These are phyloP conservation scores for Penstemon barbatus DNA, from an alignment of 257 asterid species.

Conservation along the genomic window DNA sequence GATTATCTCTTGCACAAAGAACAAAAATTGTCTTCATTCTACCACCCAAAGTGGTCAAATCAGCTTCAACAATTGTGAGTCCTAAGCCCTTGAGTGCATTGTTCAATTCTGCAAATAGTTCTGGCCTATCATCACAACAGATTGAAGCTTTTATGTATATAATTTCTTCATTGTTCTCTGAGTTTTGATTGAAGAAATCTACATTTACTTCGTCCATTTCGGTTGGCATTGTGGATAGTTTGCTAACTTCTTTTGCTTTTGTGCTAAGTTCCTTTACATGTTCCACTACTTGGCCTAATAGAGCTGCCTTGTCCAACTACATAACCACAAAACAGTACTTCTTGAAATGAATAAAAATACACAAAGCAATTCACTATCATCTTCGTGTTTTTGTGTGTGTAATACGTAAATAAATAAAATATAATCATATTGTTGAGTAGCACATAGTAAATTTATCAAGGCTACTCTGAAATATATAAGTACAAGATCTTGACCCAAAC, in stretches of 20 bases:
- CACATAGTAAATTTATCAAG: too few species aligned
- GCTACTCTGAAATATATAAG: too few species aligned
- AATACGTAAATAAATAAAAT: too few species aligned
- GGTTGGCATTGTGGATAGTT: slow-evolving; percentile 51
- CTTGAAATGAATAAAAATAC: background rate
- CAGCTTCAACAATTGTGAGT: slow-evolving; percentile 48
- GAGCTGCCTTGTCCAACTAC: slow-evolving; percentile 97
- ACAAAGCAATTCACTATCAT: background rate
- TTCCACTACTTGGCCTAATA: slow-evolving; percentile 73
- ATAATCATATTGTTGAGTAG: too few species aligned
- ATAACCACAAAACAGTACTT: background rate
- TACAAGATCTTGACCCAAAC: too few species aligned
- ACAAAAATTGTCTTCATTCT: slow-evolving; percentile 50
- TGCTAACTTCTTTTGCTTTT: slow-evolving; percentile 52
- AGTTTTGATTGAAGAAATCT: slow-evolving; percentile 29
- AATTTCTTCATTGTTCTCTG: slow-evolving; percentile 15
- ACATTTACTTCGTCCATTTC: slow-evolving; percentile 62
- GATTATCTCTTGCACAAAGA: slow-evolving; percentile 31
- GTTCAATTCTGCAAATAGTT: slow-evolving; percentile 59
- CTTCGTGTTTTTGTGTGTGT: too few species aligned
- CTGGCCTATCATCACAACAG: slow-evolving; percentile 79
- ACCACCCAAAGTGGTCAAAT: slow-evolving; percentile 68
- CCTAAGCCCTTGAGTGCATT: slow-evolving; percentile 50
- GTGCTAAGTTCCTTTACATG: slow-evolving; percentile 66
- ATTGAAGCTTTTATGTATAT: slow-evolving; percentile 50